A percentile compares a stretch with the other conserved stretches of the same genome.
phyloP scores from a whole-genome alignment of 768 basidiomycete genomes.

The Cystobasidiopsis lactophilus region DNA sequence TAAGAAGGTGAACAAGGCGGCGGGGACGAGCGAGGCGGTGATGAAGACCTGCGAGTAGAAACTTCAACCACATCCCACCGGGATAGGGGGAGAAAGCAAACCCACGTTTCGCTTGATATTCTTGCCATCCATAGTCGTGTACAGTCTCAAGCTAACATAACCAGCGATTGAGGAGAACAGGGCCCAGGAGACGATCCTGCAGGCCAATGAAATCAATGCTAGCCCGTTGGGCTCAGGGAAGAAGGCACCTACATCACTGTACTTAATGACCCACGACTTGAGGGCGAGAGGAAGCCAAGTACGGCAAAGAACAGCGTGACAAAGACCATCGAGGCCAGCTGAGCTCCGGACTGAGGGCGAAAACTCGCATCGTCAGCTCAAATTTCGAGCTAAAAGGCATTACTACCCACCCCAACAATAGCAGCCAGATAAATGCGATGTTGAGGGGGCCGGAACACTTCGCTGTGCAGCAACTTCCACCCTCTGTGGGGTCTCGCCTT shows the following conservation, averaged over 20 bases:
- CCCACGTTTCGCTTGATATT: conserved; percentile 51
- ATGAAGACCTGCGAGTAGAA: conserved; percentile 31
- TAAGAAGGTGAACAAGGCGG: conserved; percentile 57
- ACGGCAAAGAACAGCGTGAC: conserved; percentile 82
- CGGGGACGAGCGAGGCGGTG: conserved; percentile 70
- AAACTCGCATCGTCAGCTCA: too few relatives aligned
- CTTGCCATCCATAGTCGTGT: conserved; percentile 53
- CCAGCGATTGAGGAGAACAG: conserved; percentile 68
- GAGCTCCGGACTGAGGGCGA: too few relatives aligned
- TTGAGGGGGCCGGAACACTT: conserved; percentile 70
- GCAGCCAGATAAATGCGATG: conserved; percentile 58
- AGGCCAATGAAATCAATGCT: too few relatives aligned
- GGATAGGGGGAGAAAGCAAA: too few relatives aligned
- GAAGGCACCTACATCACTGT: conserved; percentile 43
- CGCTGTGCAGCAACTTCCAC: conserved; percentile 92
- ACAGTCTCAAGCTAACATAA: conserved; percentile 65
- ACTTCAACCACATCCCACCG: too few relatives aligned
- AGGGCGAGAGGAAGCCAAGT: conserved; percentile 80
- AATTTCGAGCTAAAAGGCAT: too few relatives aligned
- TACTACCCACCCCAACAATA: conserved; percentile 80
- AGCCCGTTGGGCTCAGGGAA: too few relatives aligned
- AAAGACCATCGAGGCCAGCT: conserved; percentile 61
- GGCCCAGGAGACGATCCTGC: conserved; percentile 62
- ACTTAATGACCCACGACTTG: conserved; percentile 79
- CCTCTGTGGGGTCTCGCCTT: too few relatives aligned